Evolutionary conservation across 352 stramenopile genomes (phyloP).

Genomic region (Globisporangium radiosum): DNA sequence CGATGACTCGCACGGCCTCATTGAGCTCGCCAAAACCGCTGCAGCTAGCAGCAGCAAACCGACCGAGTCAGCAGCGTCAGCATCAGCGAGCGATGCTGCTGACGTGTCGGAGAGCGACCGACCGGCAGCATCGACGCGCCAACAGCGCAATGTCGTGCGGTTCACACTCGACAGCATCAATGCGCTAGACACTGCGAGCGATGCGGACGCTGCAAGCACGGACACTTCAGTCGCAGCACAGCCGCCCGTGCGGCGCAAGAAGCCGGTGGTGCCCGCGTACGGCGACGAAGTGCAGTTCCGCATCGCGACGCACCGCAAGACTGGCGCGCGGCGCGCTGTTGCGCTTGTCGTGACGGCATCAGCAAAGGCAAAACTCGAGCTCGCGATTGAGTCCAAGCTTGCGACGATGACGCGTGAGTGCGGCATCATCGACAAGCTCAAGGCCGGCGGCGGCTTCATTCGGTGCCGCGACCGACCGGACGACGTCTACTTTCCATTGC

Average conservation of each 20-base stretch:
- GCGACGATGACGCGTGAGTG: conserved; percentile 43
- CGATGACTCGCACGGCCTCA: conserved; percentile 11
- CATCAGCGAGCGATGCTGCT: background rate
- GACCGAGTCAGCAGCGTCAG: background rate
- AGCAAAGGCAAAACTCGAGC: conserved; percentile 52
- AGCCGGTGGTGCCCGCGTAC: conserved; percentile 32
- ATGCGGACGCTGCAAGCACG: too few species aligned
- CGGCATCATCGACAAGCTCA: conserved; percentile 54
- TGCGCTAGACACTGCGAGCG: background rate
- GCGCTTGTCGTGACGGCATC: conserved; percentile 52
- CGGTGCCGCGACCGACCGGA: conserved; percentile 60
- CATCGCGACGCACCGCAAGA: conserved; percentile 66
- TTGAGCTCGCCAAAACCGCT: conserved; percentile 9
- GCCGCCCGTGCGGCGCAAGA: conserved; percentile 7
- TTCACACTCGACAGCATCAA: conserved; percentile 51
- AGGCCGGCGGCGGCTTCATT: conserved; percentile 61
- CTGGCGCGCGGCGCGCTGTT: conserved; percentile 53
- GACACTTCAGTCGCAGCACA: too few species aligned
- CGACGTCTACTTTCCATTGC: conserved; percentile 67
- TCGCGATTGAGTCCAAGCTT: conserved; percentile 66
- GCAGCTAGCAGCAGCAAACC: conserved; percentile 2
- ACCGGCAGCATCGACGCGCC: background rate
- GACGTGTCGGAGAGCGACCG: background rate
- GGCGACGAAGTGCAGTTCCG: conserved; percentile 70
- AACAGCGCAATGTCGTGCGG: conserved; percentile 29